phyloP scores from a whole-genome alignment of 371 early-diverging fungal genomes.

The Mortierella sp. region DNA sequence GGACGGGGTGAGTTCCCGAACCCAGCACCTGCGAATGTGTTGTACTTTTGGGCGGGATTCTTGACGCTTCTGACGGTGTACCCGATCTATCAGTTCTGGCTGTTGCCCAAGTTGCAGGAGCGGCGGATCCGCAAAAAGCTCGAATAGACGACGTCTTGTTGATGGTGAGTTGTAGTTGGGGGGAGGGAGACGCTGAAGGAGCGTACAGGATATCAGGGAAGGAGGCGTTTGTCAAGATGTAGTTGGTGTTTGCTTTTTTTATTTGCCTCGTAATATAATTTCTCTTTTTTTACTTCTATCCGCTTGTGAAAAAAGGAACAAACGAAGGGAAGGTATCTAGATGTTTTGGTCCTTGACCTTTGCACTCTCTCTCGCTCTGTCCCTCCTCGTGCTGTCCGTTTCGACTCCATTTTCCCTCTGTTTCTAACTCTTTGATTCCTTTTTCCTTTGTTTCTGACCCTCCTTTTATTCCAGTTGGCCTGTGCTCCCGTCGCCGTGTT shows the following conservation, averaged over 20 bases:
- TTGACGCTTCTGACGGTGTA: conserved; percentile 71
- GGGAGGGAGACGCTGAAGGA: neutral
- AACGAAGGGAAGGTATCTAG: neutral
- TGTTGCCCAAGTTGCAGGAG: conserved; percentile 23
- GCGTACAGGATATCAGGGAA: neutral
- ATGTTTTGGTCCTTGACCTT: neutral
- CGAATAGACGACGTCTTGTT: neutral
- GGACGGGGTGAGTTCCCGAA: conserved; percentile 86
- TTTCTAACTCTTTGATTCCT: neutral
- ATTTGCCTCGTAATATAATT: neutral
- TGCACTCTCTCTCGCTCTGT: neutral
- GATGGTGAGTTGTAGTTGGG: neutral
- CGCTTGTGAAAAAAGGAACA: neutral
- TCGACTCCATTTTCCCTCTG: neutral
- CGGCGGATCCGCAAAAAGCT: conserved; percentile 2
- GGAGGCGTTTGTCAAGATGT: neutral
- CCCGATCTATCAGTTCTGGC: conserved; percentile 80
- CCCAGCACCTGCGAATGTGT: conserved; percentile 83
- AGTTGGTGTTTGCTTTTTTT: neutral
- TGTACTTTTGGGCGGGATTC: conserved; percentile 83
- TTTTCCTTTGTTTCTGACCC: neutral
- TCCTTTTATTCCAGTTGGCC: neutral
- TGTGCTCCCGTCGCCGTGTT: neutral
- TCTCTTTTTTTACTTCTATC: neutral
- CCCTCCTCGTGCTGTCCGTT: neutral